Conservation (phyloP, 1,284 basidiomycete genomes). For the Austroboletus niveus region DNA sequence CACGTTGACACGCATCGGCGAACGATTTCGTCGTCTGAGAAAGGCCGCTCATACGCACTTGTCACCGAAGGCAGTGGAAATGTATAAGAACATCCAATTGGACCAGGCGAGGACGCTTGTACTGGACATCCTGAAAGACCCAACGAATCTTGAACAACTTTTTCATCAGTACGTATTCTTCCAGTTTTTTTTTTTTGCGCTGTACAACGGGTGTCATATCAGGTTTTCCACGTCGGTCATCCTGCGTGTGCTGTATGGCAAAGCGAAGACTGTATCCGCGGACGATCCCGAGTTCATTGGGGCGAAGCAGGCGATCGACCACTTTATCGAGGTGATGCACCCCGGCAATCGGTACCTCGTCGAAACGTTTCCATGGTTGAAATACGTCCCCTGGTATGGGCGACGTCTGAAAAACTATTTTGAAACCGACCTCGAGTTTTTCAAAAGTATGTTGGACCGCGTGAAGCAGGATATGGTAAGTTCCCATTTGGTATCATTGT, state of each 20-base stretch:
- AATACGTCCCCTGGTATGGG: constrained; percentile 32
- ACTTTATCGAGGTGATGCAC: constrained; percentile 50
- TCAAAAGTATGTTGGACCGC: constrained; percentile 44
- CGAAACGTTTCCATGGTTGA: constrained; percentile 56
- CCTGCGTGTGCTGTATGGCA: constrained; percentile 65
- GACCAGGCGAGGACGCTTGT: constrained; percentile 36
- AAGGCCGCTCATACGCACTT: constrained; percentile 41
- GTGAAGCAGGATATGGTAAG: constrained; percentile 47
- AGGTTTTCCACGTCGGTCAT: constrained; percentile 66
- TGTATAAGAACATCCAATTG: constrained; percentile 37
- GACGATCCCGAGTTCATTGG: constrained; percentile 56
- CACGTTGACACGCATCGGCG: constrained; percentile 21
- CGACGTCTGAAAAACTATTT: constrained; percentile 39
- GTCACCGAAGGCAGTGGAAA: constrained; percentile 34
- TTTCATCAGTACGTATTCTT: constrained; percentile 24
- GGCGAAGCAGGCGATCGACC: constrained; percentile 47
- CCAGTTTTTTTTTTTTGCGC: neutral
- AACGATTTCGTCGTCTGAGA: constrained; percentile 30
- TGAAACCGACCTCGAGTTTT: constrained; percentile 54
- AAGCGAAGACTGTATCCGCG: constrained; percentile 44
- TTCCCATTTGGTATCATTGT: too few relatives aligned
- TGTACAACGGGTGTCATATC: neutral
- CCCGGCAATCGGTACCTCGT: constrained; percentile 55
- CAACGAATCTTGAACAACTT: constrained; percentile 35
- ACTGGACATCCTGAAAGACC: constrained; percentile 38